Evolutionary conservation across 345 rosid species (phyloP).

Genomic region (Theobroma cacao): DNA sequence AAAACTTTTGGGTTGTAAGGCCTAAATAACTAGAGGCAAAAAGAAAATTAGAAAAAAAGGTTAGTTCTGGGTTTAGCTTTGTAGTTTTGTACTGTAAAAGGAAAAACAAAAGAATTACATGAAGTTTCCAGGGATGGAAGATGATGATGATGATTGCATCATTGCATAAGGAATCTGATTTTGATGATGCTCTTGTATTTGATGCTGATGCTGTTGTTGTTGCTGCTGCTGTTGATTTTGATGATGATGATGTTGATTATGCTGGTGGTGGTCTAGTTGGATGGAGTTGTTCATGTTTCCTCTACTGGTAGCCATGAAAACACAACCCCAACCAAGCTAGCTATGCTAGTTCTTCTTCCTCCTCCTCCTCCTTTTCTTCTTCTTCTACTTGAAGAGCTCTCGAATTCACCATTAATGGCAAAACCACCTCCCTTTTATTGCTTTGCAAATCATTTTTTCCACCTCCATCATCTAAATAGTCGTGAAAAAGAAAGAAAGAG

Average conservation of each 20-base stretch:
- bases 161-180: slow-evolving; percentile 49
- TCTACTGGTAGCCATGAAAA: slow-evolving; percentile 47
- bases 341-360: not conserved
- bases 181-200: slow-evolving; percentile 37
- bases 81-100: not conserved
- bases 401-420: slow-evolving; percentile 41
- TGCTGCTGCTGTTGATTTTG: slow-evolving; percentile 21
- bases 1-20: not conserved
- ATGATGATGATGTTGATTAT: slow-evolving; percentile 23
- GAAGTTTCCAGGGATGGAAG: slow-evolving; percentile 56
- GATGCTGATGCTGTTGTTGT: slow-evolving; percentile 20
- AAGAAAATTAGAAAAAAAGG: not conserved
- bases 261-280: slow-evolving; percentile 36
- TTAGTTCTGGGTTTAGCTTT: not conserved
- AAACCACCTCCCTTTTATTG: slow-evolving; percentile 29
- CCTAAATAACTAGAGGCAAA: not conserved
- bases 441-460: slow-evolving; percentile 32
- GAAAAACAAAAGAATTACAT: slow-evolving; percentile 42
- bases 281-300: slow-evolving; percentile 29
- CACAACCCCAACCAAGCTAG: slow-evolving; percentile 10
- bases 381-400: slow-evolving; percentile 17
- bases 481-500: slow-evolving; percentile 1
- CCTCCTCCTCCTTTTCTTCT: not conserved
- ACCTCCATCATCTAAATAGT: slow-evolving; percentile 10
- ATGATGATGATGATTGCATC: slow-evolving; percentile 47